Evolutionary conservation across 768 basidiomycete genomes (phyloP), one percentile per base, ranked within the genome.

Genomic region (Suillus lakei): DNA sequence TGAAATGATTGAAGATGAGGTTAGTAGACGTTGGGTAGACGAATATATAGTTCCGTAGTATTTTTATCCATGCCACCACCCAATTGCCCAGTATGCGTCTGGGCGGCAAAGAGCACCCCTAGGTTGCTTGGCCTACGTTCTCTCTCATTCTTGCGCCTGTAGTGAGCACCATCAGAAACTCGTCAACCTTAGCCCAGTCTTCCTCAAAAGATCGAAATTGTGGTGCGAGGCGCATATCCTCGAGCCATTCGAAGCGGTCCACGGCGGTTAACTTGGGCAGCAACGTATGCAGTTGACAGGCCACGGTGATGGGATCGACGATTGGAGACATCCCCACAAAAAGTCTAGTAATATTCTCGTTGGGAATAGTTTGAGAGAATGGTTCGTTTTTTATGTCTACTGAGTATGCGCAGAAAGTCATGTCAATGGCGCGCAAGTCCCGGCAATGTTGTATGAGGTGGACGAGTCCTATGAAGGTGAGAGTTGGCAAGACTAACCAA

Each of bases 401-500:
- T 16, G 50, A 7, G 15, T 16, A 51, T 28, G 50, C 50, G 51
- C 21, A 12, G 18, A 54, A 54, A 5, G 53, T 12, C 53, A 54
- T 54, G 32, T 21, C 53, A 34, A 54, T 12, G 34, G 1, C 15
- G n/a, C 34, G 54, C 32, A 55, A 55, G 32, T 1, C 32, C 32
- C 32, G 32, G 54, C 54, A 55, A 36, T 55, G 54, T 36, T 23
- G 34, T 36, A 55, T 55, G 12, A 55, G 54, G 12, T 36, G 13
- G n/a, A 15, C n/a, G 21, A 55, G 34, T 55, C 54, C 34, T 34
- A 13, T 55, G 54, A 55, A 55, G n/a, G 54, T 55, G 34, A 36
- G 32, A 34, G 54, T 23, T 23, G 55, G 55, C 23, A 12, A 5
- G 36, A 56, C 15, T 4, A 16, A 4, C 15, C 55, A 55, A 55